phyloP scores from a whole-genome alignment of 1,284 basidiomycete genomes.

The Exsudoporus floridanus region DNA sequence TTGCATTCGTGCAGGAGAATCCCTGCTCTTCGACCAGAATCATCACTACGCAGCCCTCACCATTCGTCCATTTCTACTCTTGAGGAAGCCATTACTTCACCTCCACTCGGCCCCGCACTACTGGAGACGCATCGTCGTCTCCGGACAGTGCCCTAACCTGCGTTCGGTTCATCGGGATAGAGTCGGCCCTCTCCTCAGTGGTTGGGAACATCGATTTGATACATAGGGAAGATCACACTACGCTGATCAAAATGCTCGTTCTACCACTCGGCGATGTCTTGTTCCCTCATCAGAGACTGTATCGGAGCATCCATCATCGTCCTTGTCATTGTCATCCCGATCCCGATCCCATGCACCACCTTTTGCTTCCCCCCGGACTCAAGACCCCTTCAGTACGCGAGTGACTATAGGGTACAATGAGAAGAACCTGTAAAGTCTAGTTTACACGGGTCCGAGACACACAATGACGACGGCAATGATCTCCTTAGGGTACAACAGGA shows the following conservation, averaged over 20 bases:
- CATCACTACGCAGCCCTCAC: conserved; percentile 16
- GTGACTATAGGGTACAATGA: no score
- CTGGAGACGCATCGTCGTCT: conserved; percentile 15
- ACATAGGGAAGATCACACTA: conserved; percentile 80
- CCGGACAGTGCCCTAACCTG: conserved; percentile 7
- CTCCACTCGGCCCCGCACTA: conserved; percentile 18
- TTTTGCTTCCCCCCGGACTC: conserved; percentile 9
- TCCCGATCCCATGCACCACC: conserved; percentile 9
- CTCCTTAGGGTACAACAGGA: no score
- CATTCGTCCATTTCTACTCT: conserved; percentile 22
- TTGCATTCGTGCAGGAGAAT: conserved; percentile 26
- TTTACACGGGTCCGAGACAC: no score
- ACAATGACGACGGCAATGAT: no score
- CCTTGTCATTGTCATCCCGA: conserved; percentile 5
- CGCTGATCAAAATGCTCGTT: conserved; percentile 90
- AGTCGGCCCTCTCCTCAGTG: conserved; percentile 57
- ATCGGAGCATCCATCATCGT: conserved; percentile 9
- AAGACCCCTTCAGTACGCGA: no score
- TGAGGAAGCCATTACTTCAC: conserved; percentile 9
- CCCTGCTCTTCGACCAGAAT: conserved; percentile 24
- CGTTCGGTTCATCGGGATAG: conserved; percentile 23
- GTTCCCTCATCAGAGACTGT: conserved; percentile 20
- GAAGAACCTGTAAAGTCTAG: no score
- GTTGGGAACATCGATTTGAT: conserved; percentile 95
- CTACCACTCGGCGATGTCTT: conserved; percentile 94